These are phyloP conservation scores for Colletotrichum sublineola DNA, from an alignment of 2,329 filamentous ascomycete species.

Conservation along the genomic window DNA sequence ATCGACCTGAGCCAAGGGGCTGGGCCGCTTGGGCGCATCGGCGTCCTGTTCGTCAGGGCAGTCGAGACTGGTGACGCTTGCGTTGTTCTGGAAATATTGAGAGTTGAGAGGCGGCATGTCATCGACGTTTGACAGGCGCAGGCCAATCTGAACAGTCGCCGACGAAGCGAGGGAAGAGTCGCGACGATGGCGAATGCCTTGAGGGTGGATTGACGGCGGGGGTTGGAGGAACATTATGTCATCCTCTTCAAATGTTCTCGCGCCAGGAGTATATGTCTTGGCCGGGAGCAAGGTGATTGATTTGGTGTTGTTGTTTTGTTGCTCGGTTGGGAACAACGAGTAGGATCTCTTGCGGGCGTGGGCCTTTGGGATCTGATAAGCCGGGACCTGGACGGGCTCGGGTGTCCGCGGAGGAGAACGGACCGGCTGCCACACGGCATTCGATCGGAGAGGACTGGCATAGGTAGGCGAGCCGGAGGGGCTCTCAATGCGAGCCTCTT, in stretches of 20 bases:
- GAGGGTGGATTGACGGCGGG: slow-evolving; percentile 43
- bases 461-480: slow-evolving; percentile 44
- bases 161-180: slow-evolving; percentile 74
- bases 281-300: slow-evolving; percentile 59
- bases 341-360: slow-evolving; percentile 56
- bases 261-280: slow-evolving; percentile 59
- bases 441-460: slow-evolving; percentile 49
- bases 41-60: slow-evolving; percentile 48
- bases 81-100: slow-evolving; percentile 49
- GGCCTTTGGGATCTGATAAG: slow-evolving; percentile 44
- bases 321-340: slow-evolving; percentile 55
- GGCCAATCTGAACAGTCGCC: slow-evolving; percentile 78
- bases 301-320: slow-evolving; percentile 46
- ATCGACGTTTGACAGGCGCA: slow-evolving; percentile 73
- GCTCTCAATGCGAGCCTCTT: slow-evolving; percentile 49
- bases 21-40: slow-evolving; percentile 47
- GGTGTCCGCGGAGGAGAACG: slow-evolving; percentile 29
- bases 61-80: slow-evolving; percentile 56
- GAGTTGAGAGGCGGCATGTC: slow-evolving; percentile 59
- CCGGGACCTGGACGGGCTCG: slow-evolving; percentile 35
- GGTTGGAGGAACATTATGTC: slow-evolving; percentile 34
- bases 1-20: slow-evolving; percentile 47
- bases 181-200: slow-evolving; percentile 62
- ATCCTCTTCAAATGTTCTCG: slow-evolving; percentile 14
- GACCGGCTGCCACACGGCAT: slow-evolving; percentile 47